Percentiles rank a stretch among this genome's conserved stretches.
Conservation (phyloP, 2,329 filamentous ascomycete species). For the Exophiala spinifera region DNA sequence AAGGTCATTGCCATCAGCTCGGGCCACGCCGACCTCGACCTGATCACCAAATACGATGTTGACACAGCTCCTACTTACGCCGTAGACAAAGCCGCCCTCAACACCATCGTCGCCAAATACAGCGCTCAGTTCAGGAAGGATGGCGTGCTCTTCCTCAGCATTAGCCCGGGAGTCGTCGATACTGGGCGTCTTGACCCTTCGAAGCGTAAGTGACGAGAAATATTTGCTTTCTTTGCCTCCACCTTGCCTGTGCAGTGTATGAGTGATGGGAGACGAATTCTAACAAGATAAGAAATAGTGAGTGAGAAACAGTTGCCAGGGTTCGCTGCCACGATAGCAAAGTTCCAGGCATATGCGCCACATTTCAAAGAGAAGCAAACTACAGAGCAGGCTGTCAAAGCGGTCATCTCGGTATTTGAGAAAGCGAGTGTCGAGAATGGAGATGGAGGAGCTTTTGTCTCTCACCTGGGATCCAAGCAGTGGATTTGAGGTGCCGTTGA, state of each 20-base stretch:
- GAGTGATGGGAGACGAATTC: no score
- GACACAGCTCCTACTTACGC: constrained; percentile 45
- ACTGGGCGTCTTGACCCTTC: constrained; percentile 33
- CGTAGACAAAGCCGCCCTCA: constrained; percentile 53
- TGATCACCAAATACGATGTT: constrained; percentile 35
- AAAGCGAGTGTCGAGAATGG: constrained; percentile 46
- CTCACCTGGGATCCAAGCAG: constrained; percentile 53
- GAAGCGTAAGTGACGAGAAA: constrained; percentile 1
- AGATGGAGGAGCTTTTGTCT: constrained; percentile 51
- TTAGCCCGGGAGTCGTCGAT: constrained; percentile 53
- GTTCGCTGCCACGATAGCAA: constrained; percentile 21
- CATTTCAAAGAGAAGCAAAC: constrained; percentile 38
- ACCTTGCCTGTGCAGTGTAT: no score
- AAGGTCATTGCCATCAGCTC: constrained; percentile 53
- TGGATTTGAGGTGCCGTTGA: constrained; percentile 43
- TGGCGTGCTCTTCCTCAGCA: constrained; percentile 51
- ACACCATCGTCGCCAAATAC: constrained; percentile 54
- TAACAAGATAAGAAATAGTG: no score
- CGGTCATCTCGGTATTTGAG: constrained; percentile 34
- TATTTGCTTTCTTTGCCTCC: no score
- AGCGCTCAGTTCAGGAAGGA: constrained; percentile 48
- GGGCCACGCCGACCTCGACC: constrained; percentile 47
- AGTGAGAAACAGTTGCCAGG: neutral
- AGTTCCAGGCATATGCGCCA: constrained; percentile 41
- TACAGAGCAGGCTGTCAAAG: constrained; percentile 38